These are phyloP conservation scores for Neopestalotiopsis rosae DNA, from an alignment of 2,329 filamentous ascomycete genomes.

Conservation along the genomic window DNA sequence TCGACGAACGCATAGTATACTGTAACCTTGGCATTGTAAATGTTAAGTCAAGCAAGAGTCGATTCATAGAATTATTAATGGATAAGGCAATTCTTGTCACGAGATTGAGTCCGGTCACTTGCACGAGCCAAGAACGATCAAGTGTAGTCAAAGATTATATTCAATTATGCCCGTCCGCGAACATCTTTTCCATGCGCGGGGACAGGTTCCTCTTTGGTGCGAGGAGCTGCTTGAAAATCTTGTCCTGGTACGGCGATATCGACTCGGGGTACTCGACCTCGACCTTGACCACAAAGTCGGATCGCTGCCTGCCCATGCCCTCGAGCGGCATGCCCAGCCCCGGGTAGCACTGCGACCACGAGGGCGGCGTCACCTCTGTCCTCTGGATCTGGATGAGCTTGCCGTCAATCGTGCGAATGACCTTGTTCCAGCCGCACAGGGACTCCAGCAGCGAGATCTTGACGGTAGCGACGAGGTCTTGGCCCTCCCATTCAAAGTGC, in stretches of 20 bases:
- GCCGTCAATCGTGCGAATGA: not conserved
- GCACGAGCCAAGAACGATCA: too few species aligned
- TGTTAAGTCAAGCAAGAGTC: too few species aligned
- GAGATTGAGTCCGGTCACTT: too few species aligned
- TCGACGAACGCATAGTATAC: too few species aligned
- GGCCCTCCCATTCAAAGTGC: not conserved
- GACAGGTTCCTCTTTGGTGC: not conserved
- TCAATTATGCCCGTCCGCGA: not conserved
- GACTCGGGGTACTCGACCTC: slow-evolving; percentile 10
- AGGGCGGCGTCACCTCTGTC: slow-evolving; percentile 2
- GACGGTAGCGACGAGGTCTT: not conserved
- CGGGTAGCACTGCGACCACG: not conserved
- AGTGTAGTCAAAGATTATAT: not conserved
- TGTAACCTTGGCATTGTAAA: too few species aligned
- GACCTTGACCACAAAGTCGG: not conserved
- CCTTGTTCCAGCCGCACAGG: slow-evolving; percentile 6
- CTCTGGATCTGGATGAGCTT: not conserved
- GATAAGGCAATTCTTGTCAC: too few species aligned
- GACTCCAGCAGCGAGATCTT: slow-evolving; percentile 6
- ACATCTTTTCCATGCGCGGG: not conserved
- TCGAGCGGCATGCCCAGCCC: not conserved
- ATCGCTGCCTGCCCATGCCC: not conserved
- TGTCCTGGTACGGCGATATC: slow-evolving; percentile 4
- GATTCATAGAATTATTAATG: too few species aligned
- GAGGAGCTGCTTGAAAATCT: slow-evolving; percentile 3